Evolutionary conservation across 768 basidiomycete genomes (phyloP), one percentile per base, ranked within the genome.

Genomic region (Lentinula sp.): DNA sequence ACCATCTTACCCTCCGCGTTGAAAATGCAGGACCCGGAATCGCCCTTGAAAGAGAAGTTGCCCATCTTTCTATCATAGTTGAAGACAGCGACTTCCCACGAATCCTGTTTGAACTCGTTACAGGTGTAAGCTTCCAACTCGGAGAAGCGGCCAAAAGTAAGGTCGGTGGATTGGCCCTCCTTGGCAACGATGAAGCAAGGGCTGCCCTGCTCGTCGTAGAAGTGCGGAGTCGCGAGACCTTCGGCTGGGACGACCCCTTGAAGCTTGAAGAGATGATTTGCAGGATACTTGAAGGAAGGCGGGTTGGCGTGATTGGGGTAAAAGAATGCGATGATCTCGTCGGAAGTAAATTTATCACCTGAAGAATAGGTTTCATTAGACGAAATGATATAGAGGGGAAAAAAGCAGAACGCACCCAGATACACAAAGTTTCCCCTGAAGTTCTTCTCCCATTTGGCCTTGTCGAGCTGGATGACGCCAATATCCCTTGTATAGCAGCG

Each of bases 21-120:
- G 65, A 71, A 68, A 68, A 79, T 70, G 60, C 75, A 71, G 1
- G 76, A 72, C 40, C 78, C 76, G 6, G 74, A 79, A 67, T 79
- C 76, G 7, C 78, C 77, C 32, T 69, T 62, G 61, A 39, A 69
- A 13, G 75, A 74, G 67, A 80, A 80, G 21, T 54, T 15, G 46
- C 67, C 68, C 9, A 65, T 66, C 37, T 64, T 63, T 63, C 69
- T 70, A 65, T 63, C 64, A 46, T 70, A 73, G 66, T 73, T 74
- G 58, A 72, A 74, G 40, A 80, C 64, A 32, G 67, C 45, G 16
- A 46, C 45, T 1, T 46, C 16, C 16, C 16, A n/a, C 7, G 45
- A 46, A 9, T 11, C 9, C 72, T 8, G 73, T 53, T 59, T 65
- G 15, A 46, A 57, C 21, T 66, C 68, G 61, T 63, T 61, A 62